Evolutionary conservation across 2,329 filamentous ascomycete species (phyloP), one percentile per base, ranked within the genome.

Genomic region (Pseudocercospora ulei): DNA sequence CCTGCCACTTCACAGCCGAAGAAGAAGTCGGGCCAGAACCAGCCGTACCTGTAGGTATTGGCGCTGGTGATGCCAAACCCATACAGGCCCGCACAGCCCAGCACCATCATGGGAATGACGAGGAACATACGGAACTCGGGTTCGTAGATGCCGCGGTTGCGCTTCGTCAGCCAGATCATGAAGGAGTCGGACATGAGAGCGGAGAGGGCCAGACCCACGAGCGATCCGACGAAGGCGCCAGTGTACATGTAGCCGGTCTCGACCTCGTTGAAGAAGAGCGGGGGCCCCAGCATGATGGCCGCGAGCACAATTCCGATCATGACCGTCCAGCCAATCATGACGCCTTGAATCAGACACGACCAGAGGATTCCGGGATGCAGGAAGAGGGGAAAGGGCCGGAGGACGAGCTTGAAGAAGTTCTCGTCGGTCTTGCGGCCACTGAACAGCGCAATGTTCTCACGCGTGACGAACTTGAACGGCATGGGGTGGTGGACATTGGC

Each of bases 271-370:
- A 87, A 94, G 67, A 77, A 90, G 25, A 87, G 73, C 1, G 84
- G 83, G 1, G 80, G 79, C 1, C 80, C 78, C 30, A 92, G 71
- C 65, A 90, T 88, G 50, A 92, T 78, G 43, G 79, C 75, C n/a
- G 79, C 81, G 29, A 92, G 66, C 49, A 90, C 76, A 44, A 90
- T 80, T 40, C 83, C 82, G 49, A 93, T 88, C 56, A 95, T 84
- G 9, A 95, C 83, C 1, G 87, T 93, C 87, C 88, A 96, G 48
- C 87, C 88, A 55, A 95, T 94, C 56, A 94, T 75, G 3, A 82
- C 76, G 9, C 87, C 87, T 68, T 94, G 87, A 34, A 87, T 83
- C 3, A 95, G 68, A 53, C 73, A 76, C 9, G 72, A 71, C 82
- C 85, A 94, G 25, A 92, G 62, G 51, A 95, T 84, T 5, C 82